Evolutionary conservation across 2,329 filamentous ascomycete genomes (phyloP).

Genomic region (Hypoxylon sp.): DNA sequence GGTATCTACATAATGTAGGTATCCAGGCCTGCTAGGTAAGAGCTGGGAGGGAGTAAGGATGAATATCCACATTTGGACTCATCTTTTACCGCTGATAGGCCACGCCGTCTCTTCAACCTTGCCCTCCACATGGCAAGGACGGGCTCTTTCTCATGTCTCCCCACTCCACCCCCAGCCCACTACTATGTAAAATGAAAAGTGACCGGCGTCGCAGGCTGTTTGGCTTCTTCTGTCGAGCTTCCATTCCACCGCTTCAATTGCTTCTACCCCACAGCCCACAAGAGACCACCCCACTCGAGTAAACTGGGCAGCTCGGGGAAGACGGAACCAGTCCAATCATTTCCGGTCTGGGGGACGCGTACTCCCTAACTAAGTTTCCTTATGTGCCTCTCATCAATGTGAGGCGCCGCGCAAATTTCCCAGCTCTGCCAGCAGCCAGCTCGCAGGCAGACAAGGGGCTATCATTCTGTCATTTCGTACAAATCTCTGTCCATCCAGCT

Average conservation of each 20-base stretch:
- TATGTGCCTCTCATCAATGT: slow-evolving; percentile 36
- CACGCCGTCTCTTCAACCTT: slow-evolving; percentile 25
- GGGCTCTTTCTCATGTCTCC: slow-evolving; percentile 12
- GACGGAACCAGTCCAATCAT: slow-evolving; percentile 35
- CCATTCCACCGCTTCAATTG: slow-evolving; percentile 38
- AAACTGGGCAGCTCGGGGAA: slow-evolving; percentile 36
- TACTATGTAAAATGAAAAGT: slow-evolving; percentile 8
- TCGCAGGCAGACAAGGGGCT: slow-evolving; percentile 9
- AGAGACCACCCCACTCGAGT: slow-evolving; percentile 23
- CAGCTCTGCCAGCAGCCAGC: slow-evolving; percentile 1
- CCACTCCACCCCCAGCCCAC: slow-evolving; percentile 3
- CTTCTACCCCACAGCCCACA: slow-evolving; percentile 39
- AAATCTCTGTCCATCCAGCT: slow-evolving; percentile 8
- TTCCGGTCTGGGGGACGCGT: slow-evolving; percentile 23
- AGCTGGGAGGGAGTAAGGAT: not conserved
- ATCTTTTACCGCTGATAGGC: slow-evolving; percentile 25
- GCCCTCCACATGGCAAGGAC: slow-evolving; percentile 33
- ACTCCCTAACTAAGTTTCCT: slow-evolving; percentile 28
- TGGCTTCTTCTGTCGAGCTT: slow-evolving; percentile 34
- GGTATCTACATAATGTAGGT: too few relatives aligned
- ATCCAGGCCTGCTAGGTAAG: not conserved
- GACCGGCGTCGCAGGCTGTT: slow-evolving; percentile 19
- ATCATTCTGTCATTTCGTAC: slow-evolving; percentile 34
- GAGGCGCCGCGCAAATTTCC: slow-evolving; percentile 36
- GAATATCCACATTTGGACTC: slow-evolving; percentile 16